phyloP scores from a whole-genome alignment of 768 basidiomycete genomes.

The Kwoniella dejecticola region DNA sequence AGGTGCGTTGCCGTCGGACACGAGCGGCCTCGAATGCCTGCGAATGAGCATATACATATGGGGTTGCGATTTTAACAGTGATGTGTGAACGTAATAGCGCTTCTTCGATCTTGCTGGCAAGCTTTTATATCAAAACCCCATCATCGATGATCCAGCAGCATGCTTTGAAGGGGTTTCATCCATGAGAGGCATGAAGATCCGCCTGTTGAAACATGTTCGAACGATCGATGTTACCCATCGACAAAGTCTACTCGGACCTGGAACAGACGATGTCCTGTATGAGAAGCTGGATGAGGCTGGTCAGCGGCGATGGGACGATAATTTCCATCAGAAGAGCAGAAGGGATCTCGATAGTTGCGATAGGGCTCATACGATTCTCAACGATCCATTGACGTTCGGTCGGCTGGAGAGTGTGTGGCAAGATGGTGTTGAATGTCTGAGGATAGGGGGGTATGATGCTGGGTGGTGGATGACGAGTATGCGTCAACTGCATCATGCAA shows the following conservation, averaged over 20 bases:
- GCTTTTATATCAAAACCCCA: neutral
- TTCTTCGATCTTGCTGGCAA: neutral
- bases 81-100: too few species aligned
- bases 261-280: neutral
- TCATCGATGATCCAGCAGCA: neutral
- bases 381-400: too few species aligned
- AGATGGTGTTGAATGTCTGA: neutral
- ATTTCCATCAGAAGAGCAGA: neutral
- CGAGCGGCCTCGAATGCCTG: neutral
- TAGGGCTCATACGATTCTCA: neutral
- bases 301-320: neutral
- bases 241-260: neutral
- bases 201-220: neutral
- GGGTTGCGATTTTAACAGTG: too few species aligned
- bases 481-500: neutral
- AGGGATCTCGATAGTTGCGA: neutral
- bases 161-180: neutral
- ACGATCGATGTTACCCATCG: neutral
- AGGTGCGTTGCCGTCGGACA: neutral
- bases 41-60: neutral
- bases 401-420: neutral
- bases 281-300: neutral
- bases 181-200: neutral
- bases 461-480: neutral
- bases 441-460: neutral